Evolutionary conservation across 176 grass and related monocot genomes (phyloP), one percentile per base, ranked within the genome.

Genomic region (Ampelocalamus luodianensis): DNA sequence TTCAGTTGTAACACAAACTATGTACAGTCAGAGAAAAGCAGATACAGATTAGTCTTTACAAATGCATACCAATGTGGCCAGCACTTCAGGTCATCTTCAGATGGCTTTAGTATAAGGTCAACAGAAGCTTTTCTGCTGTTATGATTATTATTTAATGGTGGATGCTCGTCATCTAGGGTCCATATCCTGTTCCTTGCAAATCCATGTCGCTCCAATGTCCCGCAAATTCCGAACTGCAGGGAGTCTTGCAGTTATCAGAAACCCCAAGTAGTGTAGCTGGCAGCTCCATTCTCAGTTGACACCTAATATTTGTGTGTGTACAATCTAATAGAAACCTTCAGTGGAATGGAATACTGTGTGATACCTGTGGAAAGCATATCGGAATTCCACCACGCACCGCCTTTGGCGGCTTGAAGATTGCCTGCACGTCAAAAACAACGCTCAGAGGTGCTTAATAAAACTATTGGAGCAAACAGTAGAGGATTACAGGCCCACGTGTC

Each of bases 121-220:
- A 98, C 76, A 65, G 65, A 83, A 79, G 88, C 51, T 71, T 74
- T 97, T 65, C 65, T 88, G 8, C 46, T 71, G n/a, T 39, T 74
- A 38, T 90, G 65, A 77, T 83, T 87, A 36, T 64, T 56, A 49
- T 74, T 83, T 39, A 89, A 76, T 24, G 68, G 68, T 27, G 78
- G 86, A 69, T 87, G 83, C 58, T 93, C 85, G 58, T 85, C 79
- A 23, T 98, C 96, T 51, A 95, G 78, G 74, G 63, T 40, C 95
- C 96, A 95, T 62, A 87, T 90, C 83, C 85, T 95, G 73, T 95
- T 98, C 84, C 93, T 95, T 50, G 93, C 96, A 92, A 95, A 98
- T 84, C 96, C 96, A 89, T 98, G 93, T 83, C 83, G 91, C 64
- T 98, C 93, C 69, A 95, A 63, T 36, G 87, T 83, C 29, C 91